Percentiles rank a stretch among this genome's conserved stretches.
phyloP scores from a whole-genome alignment of 2,329 filamentous ascomycete genomes.

The Hypocrella siamensis region DNA sequence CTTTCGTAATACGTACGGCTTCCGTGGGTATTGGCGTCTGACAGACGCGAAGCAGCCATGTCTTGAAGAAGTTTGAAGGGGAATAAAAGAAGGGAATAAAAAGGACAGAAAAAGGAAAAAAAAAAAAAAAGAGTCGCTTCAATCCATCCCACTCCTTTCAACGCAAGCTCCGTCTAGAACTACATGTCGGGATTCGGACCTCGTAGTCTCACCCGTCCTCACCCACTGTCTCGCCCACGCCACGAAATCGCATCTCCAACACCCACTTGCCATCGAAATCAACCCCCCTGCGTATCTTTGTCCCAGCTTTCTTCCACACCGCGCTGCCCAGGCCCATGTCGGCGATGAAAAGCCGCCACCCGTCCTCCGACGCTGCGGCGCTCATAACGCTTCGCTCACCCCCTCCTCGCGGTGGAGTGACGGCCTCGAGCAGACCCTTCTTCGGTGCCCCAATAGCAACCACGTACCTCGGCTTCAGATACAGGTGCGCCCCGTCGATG shows the following conservation, averaged over 20 bases:
- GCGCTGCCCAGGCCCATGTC: constrained; percentile 75
- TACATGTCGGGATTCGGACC: background rate
- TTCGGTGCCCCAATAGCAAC: constrained; percentile 80
- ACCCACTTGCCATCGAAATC: constrained; percentile 85
- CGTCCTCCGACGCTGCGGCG: constrained; percentile 28
- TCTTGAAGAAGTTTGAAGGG: too few species aligned
- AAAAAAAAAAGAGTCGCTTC: background rate
- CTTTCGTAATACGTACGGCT: too few species aligned
- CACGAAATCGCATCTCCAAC: constrained; percentile 46
- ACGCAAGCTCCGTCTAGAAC: background rate
- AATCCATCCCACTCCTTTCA: background rate
- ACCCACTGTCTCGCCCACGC: constrained; percentile 12
- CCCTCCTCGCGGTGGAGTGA: constrained; percentile 37
- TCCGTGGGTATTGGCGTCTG: background rate
- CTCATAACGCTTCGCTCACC: constrained; percentile 16
- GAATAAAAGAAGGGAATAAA: background rate
- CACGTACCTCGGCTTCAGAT: constrained; percentile 68
- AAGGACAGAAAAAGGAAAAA: background rate
- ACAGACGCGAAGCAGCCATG: too few species aligned
- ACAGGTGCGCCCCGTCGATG: constrained; percentile 62
- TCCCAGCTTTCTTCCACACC: constrained; percentile 74
- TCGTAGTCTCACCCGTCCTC: constrained; percentile 4
- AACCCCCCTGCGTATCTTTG: constrained; percentile 66
- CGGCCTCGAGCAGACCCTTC: constrained; percentile 63
- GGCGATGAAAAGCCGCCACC: constrained; percentile 70